phyloP scores from a whole-genome alignment of 768 basidiomycete species.

The Solioccasus polychromus region DNA sequence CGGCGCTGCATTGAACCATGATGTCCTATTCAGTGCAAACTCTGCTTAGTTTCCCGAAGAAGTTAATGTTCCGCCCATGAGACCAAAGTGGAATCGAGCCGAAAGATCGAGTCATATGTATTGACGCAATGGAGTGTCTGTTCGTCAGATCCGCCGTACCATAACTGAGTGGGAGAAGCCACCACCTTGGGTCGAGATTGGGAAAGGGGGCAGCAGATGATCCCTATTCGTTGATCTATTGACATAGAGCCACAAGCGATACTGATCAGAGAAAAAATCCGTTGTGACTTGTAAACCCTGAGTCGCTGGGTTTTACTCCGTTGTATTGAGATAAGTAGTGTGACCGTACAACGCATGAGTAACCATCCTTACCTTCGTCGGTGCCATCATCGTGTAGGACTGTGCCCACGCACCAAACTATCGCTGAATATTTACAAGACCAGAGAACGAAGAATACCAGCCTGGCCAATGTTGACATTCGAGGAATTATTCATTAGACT shows the following conservation, averaged over 20 bases:
- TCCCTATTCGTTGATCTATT: neutral
- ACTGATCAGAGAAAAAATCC: too few relatives aligned
- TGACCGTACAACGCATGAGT: too few relatives aligned
- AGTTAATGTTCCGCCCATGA: conserved; percentile 6
- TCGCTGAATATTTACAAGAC: neutral
- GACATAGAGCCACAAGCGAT: neutral
- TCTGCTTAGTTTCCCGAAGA: conserved; percentile 7
- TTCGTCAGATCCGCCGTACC: conserved; percentile 3
- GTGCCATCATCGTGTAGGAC: too few relatives aligned
- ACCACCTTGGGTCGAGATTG: neutral
- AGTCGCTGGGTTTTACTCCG: too few relatives aligned
- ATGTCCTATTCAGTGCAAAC: conserved; percentile 16
- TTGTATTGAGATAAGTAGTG: too few relatives aligned
- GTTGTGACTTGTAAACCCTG: too few relatives aligned
- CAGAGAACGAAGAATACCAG: too few relatives aligned
- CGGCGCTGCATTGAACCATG: conserved; percentile 9
- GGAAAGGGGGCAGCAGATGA: conserved; percentile 14
- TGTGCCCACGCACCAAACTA: too few relatives aligned
- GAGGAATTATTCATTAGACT: too few relatives aligned
- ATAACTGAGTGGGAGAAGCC: conserved; percentile 5
- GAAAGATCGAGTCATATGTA: neutral
- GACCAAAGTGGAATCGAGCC: conserved; percentile 10
- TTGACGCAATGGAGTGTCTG: conserved; percentile 2
- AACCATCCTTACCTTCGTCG: too few relatives aligned
- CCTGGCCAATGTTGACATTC: too few relatives aligned